Evolutionary conservation across 2,329 filamentous ascomycete species (phyloP).

Genomic region (Pestalotiopsis sp.): DNA sequence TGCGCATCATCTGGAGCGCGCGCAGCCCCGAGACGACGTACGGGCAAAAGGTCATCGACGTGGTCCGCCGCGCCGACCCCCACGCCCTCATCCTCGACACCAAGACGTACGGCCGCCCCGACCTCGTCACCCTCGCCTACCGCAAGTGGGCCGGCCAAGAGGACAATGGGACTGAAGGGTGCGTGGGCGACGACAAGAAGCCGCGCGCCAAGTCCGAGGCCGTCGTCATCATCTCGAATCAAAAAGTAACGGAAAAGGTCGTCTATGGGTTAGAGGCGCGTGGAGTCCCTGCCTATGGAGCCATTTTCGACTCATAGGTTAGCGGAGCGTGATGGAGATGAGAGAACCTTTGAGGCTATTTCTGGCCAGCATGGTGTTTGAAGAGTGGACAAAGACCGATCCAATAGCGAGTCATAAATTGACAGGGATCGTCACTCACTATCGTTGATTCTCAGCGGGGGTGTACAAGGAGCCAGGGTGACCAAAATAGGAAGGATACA

Average conservation of each 20-base stretch:
- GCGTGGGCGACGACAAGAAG: slow-evolving; percentile 21
- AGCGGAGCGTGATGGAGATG: neutral
- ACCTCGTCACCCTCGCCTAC: slow-evolving; percentile 32
- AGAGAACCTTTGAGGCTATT: too few species aligned
- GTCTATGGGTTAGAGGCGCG: slow-evolving; percentile 33
- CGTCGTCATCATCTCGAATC: slow-evolving; percentile 38
- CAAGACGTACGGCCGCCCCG: slow-evolving; percentile 28
- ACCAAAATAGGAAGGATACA: too few species aligned
- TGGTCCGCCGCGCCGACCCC: slow-evolving; percentile 30
- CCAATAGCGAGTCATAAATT: too few species aligned
- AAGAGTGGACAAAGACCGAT: too few species aligned
- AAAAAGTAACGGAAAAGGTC: slow-evolving; percentile 31
- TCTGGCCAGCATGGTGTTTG: too few species aligned
- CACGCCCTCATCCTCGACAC: slow-evolving; percentile 37
- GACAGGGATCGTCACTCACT: too few species aligned
- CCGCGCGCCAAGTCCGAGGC: slow-evolving; percentile 27
- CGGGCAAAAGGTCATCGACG: slow-evolving; percentile 30
- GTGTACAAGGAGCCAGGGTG: too few species aligned
- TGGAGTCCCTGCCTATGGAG: slow-evolving; percentile 37
- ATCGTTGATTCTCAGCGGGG: too few species aligned
- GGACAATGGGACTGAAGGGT: neutral
- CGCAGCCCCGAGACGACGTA: slow-evolving; percentile 36
- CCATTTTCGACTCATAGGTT: slow-evolving; percentile 36
- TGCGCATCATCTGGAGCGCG: slow-evolving; percentile 39
- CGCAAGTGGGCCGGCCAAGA: slow-evolving; percentile 7